phyloP scores from a whole-genome alignment of 768 basidiomycete genomes.

The Tylopilus intermedius region DNA sequence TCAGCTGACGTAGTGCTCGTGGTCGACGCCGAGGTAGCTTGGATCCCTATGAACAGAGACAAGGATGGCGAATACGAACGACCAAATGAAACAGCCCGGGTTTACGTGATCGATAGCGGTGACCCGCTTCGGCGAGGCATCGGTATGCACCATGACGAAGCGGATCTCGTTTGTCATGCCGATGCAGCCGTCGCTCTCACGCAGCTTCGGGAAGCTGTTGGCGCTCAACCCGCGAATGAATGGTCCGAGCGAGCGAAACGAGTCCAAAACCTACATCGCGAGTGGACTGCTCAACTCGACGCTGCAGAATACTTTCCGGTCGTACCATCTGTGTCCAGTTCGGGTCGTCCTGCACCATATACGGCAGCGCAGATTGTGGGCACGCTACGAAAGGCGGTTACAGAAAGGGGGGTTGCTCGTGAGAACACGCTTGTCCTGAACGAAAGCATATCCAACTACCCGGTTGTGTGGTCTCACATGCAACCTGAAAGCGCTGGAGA shows the following conservation, averaged over 20 bases:
- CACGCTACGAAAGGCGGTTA: conserved; percentile 41
- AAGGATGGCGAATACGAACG: conserved; percentile 25
- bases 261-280: conserved; percentile 20
- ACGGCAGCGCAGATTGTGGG: conserved; percentile 47
- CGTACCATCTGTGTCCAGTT: conserved; percentile 13
- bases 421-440: conserved; percentile 49
- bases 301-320: conserved; percentile 29
- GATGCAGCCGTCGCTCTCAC: conserved; percentile 49
- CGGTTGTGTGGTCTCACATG: conserved; percentile 54
- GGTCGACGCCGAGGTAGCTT: conserved; percentile 61
- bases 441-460: conserved; percentile 58
- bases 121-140: conserved; percentile 52
- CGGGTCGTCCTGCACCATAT: conserved; percentile 17
- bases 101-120: conserved; percentile 27
- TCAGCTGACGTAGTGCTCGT: conserved; percentile 60
- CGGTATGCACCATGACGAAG: conserved; percentile 49
- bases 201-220: conserved; percentile 37
- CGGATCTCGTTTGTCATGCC: conserved; percentile 54
- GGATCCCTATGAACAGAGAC: conserved; percentile 49
- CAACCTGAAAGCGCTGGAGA: conserved; percentile 46
- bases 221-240: conserved; percentile 5
- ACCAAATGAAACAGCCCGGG: conserved; percentile 37
- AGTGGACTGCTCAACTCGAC: conserved; percentile 26
- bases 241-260: conserved; percentile 14
- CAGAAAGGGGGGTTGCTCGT: conserved; percentile 30